Base-by-base conservation (phyloP, 1,139 yeast species). In the Ogataea hybrid region DNA sequence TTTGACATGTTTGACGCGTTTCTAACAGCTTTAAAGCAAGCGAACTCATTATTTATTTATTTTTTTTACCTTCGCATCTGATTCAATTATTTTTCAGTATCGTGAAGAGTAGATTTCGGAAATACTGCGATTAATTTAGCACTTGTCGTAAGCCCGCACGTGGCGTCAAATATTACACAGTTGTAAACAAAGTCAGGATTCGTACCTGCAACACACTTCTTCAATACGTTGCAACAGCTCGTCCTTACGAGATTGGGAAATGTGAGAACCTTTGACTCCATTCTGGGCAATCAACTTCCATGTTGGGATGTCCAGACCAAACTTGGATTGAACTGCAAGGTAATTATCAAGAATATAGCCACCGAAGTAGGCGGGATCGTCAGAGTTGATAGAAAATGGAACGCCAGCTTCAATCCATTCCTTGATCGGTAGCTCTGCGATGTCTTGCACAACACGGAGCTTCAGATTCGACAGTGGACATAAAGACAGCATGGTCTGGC, bases 321-420 rank as follows among this genome's bases (percentile, higher is more conserved):
- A 84, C 50, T 77, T 71, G 41, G 75, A 68, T 50, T 84, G 85
- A 21, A 84, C 85, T 29, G 73, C 75, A 23, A 73, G 57, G 62
- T 84, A 85, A 61, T 85, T 85, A 55, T 85, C 92, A 51, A 85
- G 65, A 47, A 84, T 79, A 63, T 84, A 84, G 9, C 89, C 92
- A 37, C 92, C 94, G 57, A 85, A 85, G 62, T 85, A 85, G 3
- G 94, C 92, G 25, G 95, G 95, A 61, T 85, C 95, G 60, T 85
- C 94, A 1, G 89, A 81, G 61, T 85, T 85, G 57, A 85, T 70
- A 32, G 88, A 80, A 60, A 85, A 83, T 25, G 84, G 81, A n/a
- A 84, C 82, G 46, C 75, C 71, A 31, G 69, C 68, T 6, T 81
- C 83, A 37, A 85, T 62, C 50, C 82, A 77, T 50, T 67, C 63